Conservation (phyloP, 371 early-diverging fungal species). For the Entomophthora muscae region DNA sequence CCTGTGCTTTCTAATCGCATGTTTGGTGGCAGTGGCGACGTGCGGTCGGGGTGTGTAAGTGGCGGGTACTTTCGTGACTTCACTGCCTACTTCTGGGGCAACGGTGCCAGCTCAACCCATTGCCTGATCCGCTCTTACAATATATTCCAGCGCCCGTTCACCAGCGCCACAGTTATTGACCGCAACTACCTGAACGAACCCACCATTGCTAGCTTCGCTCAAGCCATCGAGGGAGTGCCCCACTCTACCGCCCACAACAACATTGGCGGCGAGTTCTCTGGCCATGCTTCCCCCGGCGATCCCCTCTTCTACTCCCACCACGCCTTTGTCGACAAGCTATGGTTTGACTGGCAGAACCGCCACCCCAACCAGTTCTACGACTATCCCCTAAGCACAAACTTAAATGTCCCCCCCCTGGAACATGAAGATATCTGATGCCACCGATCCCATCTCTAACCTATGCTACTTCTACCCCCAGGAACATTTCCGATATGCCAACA, state of each 20-base stretch:
- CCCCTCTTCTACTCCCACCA: slow-evolving; percentile 41
- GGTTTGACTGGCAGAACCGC: slow-evolving; percentile 21
- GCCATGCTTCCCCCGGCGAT: slow-evolving; percentile 24
- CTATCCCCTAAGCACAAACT: neutral
- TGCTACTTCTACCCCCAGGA: neutral
- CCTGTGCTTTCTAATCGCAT: slow-evolving; percentile 8
- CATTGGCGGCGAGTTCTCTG: slow-evolving; percentile 25
- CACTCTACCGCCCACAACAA: slow-evolving; percentile 26
- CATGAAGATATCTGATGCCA: neutral
- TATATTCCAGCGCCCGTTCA: neutral
- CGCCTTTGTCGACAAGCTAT: slow-evolving; percentile 29
- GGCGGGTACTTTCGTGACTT: slow-evolving; percentile 12
- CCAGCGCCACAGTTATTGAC: neutral
- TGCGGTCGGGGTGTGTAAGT: slow-evolving; percentile 10
- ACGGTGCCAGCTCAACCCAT: neutral
- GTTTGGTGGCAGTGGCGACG: slow-evolving; percentile 12
- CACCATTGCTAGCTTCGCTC: slow-evolving; percentile 13
- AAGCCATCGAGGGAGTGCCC: slow-evolving; percentile 20
- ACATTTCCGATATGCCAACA: neutral
- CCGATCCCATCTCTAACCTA: neutral
- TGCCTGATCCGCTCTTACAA: neutral
- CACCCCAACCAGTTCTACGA: neutral
- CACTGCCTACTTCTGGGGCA: neutral
- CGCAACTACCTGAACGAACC: neutral
- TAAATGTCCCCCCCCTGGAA: no score